Percentiles rank a stretch among this genome's conserved stretches.
phyloP scores from a whole-genome alignment of 2,329 filamentous ascomycete species.

The Arthroderma sp. region DNA sequence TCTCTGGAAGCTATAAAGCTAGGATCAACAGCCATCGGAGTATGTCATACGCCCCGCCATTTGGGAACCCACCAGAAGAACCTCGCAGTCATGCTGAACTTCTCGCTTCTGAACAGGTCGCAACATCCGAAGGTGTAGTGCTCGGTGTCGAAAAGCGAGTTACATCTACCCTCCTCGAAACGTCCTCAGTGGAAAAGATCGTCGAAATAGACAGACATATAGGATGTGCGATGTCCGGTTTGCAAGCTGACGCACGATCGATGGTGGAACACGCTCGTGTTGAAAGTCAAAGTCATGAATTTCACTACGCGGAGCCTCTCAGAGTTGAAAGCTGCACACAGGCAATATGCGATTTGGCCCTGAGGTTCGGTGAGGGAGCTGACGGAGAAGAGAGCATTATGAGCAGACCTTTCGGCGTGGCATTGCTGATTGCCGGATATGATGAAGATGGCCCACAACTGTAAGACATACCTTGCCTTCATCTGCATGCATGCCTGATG shows the following conservation, averaged over 20 bases:
- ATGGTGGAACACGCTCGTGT: constrained; percentile 98
- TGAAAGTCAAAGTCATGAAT: constrained; percentile 91
- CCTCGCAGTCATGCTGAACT: not conserved
- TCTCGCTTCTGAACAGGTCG: constrained; percentile 41
- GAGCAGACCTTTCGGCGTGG: constrained; percentile 93
- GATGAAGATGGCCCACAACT: constrained; percentile 94
- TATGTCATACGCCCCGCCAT: constrained; percentile 26
- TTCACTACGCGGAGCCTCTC: constrained; percentile 94
- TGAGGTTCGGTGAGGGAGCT: constrained; percentile 93
- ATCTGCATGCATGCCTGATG: not conserved
- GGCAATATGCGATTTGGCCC: constrained; percentile 91
- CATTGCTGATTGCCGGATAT: constrained; percentile 87
- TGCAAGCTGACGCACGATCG: constrained; percentile 92
- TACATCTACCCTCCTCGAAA: constrained; percentile 92
- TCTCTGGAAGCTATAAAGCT: constrained; percentile 99
- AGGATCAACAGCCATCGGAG: constrained; percentile 93
- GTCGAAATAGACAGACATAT: constrained; percentile 99
- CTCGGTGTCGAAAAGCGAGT: constrained; percentile 98
- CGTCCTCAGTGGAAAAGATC: constrained; percentile 97
- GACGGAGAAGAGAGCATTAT: constrained; percentile 98
- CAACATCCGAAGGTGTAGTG: constrained; percentile 87
- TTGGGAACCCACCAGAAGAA: too few species aligned
- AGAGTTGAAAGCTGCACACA: constrained; percentile 97
- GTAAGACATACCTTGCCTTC: constrained; percentile 30
- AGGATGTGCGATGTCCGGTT: constrained; percentile 94